phyloP scores from a whole-genome alignment of 805 yeast genomes.

The Kodamaea nitidulidarum region DNA sequence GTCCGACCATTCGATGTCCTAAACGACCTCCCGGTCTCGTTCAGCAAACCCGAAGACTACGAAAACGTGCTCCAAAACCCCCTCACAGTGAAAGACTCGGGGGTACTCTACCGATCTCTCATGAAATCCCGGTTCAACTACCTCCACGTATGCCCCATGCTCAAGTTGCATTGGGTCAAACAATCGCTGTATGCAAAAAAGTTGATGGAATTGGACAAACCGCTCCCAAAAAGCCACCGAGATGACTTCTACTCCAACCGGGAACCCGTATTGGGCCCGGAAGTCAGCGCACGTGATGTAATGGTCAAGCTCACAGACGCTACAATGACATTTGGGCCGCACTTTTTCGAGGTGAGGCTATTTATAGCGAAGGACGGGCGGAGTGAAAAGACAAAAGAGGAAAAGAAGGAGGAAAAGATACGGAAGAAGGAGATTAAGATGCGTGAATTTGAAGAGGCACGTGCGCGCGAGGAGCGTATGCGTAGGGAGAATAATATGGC shows the following conservation, averaged over 20 bases:
- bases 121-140: conserved; percentile 62
- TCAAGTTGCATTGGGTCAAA: conserved; percentile 76
- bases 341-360: conserved; percentile 67
- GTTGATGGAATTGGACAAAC: conserved; percentile 36
- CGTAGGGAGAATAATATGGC: conserved; percentile 25
- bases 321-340: conserved; percentile 73
- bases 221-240: conserved; percentile 24
- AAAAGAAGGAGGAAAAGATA: conserved; percentile 8
- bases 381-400: conserved; percentile 24
- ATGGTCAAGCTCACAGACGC: conserved; percentile 89
- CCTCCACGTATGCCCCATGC: conserved; percentile 63
- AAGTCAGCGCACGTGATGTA: conserved; percentile 65
- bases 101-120: conserved; percentile 66
- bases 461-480: conserved; percentile 13
- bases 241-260: conserved; percentile 22
- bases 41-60: conserved; percentile 54
- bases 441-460: conserved; percentile 5
- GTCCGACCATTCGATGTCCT: conserved; percentile 63
- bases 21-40: conserved; percentile 65
- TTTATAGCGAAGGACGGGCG: conserved; percentile 84
- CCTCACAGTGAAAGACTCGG: conserved; percentile 66
- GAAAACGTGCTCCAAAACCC: conserved; percentile 57
- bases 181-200: conserved; percentile 54
- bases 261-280: conserved; percentile 34
- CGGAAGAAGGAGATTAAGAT: conserved; percentile 10